These are phyloP conservation scores for Lolium rigidum DNA, from an alignment of 176 grass and related monocot genomes.

Conservation along the genomic window DNA sequence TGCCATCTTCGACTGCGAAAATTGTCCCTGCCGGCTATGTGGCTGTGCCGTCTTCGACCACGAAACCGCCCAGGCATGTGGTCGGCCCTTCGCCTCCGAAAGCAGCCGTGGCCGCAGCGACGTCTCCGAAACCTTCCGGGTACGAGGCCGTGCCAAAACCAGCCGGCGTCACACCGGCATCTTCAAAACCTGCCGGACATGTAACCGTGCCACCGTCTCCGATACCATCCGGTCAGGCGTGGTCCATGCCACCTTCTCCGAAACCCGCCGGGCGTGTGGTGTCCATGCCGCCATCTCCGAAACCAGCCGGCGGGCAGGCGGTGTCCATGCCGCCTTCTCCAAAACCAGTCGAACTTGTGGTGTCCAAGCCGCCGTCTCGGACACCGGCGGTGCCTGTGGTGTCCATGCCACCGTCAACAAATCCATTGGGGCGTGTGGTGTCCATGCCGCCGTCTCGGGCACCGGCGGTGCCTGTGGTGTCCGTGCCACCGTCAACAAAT, in stretches of 20 bases:
- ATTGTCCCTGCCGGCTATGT: not conserved
- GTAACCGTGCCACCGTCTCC: not conserved
- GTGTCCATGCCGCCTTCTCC: not conserved
- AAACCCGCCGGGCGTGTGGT: not conserved
- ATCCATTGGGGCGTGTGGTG: not conserved
- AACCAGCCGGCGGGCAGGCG: not conserved
- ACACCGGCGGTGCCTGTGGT: not conserved
- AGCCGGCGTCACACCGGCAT: not conserved
- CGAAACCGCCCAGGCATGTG: not conserved
- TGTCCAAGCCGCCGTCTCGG: not conserved
- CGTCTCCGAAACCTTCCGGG: not conserved
- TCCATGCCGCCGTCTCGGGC: not conserved
- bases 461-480: not conserved
- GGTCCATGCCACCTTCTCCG: not conserved
- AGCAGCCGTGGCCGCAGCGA: not conserved
- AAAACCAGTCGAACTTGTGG: not conserved
- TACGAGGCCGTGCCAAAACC: not conserved
- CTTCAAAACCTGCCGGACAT: not conserved
- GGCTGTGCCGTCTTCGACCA: not conserved
- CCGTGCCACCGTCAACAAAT: not conserved
- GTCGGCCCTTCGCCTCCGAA: not conserved
- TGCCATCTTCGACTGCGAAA: not conserved
- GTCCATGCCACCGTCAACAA: not conserved
- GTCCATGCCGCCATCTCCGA: not conserved
- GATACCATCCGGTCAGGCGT: not conserved